Base-by-base conservation (phyloP, 768 basidiomycete species). In the Chalciporus piperatus region DNA sequence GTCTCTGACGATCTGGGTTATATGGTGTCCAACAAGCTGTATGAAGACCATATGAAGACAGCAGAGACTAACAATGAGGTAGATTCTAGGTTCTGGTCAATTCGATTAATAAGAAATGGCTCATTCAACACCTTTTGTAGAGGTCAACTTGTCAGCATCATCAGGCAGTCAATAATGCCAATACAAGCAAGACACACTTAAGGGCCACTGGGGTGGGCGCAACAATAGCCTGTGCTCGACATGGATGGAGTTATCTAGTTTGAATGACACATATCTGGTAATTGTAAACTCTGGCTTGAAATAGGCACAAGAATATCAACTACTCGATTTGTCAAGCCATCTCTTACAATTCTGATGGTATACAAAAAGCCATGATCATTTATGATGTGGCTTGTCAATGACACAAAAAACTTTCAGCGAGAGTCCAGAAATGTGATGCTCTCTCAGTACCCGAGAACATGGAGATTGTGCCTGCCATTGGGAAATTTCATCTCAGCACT, bases 401-500 rank as follows among this genome's bases (percentile, higher is more conserved):
- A 4, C 22, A 22, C 40, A n/a, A 0, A 33, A 56, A 0, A 52
- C 64, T 28, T 60, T 69, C 25, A 12, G 25, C 2, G 38, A 52
- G 65, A 6, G 45, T 50, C 0, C 17, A 22, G 2, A 3, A 12
- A 5, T 45, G 48, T 23, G 3, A 16, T 2, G 10, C 13, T 6
- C 45, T 52, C 4, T 28, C 37, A 11, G 5, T 55, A 14, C 54
- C 54, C 13, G 9, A 17, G 4, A 22, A 14, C 3, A 45, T 66
- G 6, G 23, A 52, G 0, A 35, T 71, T 2, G n/a, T 53, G 0
- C 40, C 47, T 7, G 63, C 48, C 0, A 58, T 72, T 11, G 65
- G 70, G 0, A 53, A 60, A 10, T 72, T 68, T 14, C 70, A 72
- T 43, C 35, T 72, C 0, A 63, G 62, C 54, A 67, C 63, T 0